Conservation (phyloP, 139 green algal genomes). For the Pedinophyceae sp. region DNA sequence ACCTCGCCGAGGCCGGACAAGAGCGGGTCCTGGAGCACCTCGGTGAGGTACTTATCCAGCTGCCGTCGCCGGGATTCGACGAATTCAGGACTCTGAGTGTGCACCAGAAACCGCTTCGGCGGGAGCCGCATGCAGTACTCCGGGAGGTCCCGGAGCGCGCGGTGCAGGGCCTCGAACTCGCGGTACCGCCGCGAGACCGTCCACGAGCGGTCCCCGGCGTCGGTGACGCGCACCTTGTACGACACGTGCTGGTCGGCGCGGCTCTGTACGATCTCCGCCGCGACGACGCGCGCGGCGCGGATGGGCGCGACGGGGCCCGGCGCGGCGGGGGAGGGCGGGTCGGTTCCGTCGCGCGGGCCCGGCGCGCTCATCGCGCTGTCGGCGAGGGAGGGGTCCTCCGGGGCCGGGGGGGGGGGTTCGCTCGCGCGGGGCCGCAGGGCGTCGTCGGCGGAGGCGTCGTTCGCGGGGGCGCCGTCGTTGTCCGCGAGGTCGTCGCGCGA, state of each 20-base stretch:
- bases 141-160: neutral
- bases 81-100: neutral
- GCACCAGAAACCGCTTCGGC: neutral
- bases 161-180: neutral
- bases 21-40: neutral
- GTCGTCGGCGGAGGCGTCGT: too few relatives aligned
- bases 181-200: neutral
- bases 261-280: neutral
- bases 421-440: too few relatives aligned
- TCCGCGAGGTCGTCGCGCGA: too few relatives aligned
- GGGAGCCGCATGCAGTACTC: neutral
- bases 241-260: neutral
- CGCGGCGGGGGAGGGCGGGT: too few relatives aligned
- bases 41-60: neutral
- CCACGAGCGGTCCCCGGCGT: neutral
- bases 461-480: too few relatives aligned
- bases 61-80: neutral
- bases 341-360: too few relatives aligned
- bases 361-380: too few relatives aligned
- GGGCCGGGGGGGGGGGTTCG: too few relatives aligned
- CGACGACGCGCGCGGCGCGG: neutral
- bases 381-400: too few relatives aligned
- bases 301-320: too few relatives aligned
- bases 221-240: neutral
- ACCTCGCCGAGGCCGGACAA: neutral